Evolutionary conservation across 2,329 filamentous ascomycete species (phyloP).

Genomic region (Coniochaeta pulveracea): DNA sequence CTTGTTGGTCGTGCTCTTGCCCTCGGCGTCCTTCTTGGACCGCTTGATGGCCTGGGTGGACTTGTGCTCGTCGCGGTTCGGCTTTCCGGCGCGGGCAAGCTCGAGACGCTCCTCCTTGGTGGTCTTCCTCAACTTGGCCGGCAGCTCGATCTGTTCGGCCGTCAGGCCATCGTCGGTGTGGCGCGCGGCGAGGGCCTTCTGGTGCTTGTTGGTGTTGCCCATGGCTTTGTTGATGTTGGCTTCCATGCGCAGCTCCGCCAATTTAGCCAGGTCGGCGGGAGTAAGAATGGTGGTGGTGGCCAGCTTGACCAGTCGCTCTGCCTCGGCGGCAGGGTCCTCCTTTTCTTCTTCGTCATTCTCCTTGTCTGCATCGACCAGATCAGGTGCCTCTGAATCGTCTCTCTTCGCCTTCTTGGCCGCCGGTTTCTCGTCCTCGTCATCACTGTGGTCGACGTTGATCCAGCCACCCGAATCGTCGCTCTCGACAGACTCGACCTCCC

Average conservation of each 20-base stretch:
- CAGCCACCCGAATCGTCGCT: constrained; percentile 72
- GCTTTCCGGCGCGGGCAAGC: constrained; percentile 72
- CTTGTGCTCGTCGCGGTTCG: constrained; percentile 69
- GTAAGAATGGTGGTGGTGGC: constrained; percentile 93
- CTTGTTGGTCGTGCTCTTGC: constrained; percentile 94
- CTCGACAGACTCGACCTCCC: constrained; percentile 50
- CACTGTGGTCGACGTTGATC: constrained; percentile 83
- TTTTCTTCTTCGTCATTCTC: constrained; percentile 32
- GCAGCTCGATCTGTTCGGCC: constrained; percentile 82
- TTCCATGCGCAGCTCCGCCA: constrained; percentile 72
- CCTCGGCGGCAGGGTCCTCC: constrained; percentile 20
- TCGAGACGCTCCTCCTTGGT: constrained; percentile 87
- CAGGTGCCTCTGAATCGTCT: constrained; percentile 18
- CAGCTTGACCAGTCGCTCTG: constrained; percentile 53
- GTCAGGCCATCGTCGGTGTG: constrained; percentile 84
- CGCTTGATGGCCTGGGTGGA: constrained; percentile 73
- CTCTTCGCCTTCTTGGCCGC: constrained; percentile 56
- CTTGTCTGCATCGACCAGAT: constrained; percentile 12
- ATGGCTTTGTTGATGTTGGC: constrained; percentile 58
- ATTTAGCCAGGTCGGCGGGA: constrained; percentile 88
- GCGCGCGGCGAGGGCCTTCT: constrained; percentile 39
- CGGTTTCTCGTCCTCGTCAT: constrained; percentile 62
- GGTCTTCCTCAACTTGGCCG: constrained; percentile 67
- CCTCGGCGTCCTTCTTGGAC: constrained; percentile 76
- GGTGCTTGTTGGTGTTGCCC: constrained; percentile 30